Percentiles rank a stretch among this genome's conserved stretches.
Evolutionary conservation across 2,329 filamentous ascomycete genomes (phyloP).

Genomic region (Cordyceps farinosa): DNA sequence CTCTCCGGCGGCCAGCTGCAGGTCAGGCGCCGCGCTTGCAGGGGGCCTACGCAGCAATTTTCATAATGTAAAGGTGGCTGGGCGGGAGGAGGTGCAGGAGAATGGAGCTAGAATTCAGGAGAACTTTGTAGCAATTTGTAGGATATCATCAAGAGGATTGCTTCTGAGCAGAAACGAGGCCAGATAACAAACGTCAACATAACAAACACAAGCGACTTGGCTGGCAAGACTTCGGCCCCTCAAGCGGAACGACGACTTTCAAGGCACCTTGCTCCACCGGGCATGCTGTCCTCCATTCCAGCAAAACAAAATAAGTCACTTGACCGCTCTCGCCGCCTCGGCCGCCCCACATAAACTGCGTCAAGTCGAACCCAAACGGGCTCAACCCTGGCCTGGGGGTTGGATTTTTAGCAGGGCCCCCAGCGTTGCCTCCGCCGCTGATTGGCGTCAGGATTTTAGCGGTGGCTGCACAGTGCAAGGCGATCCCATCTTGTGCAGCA

Average conservation of each 20-base stretch:
- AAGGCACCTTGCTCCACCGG: neutral
- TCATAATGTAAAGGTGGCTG: constrained; percentile 4
- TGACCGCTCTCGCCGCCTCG: constrained; percentile 15
- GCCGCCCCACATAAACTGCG: neutral
- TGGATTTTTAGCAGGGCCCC: neutral
- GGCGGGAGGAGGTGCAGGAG: neutral
- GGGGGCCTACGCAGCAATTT: neutral
- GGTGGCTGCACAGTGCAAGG: neutral
- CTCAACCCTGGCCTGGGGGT: neutral
- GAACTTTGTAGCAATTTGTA: neutral
- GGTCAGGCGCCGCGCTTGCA: constrained; percentile 7
- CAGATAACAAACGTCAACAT: too few species aligned
- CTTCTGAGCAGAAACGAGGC: too few species aligned
- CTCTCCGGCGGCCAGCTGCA: neutral
- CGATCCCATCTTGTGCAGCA: too few species aligned
- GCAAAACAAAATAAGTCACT: constrained; percentile 14
- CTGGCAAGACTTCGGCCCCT: too few species aligned
- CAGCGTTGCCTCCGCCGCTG: too few species aligned
- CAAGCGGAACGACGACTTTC: neutral
- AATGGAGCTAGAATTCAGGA: neutral
- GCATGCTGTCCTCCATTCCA: constrained; percentile 12
- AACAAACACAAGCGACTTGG: too few species aligned
- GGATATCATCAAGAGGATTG: neutral
- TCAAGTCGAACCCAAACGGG: constrained; percentile 3
- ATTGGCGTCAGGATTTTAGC: neutral